These are phyloP conservation scores for Plantago coronopus DNA, from an alignment of 305 asterid species.

Conservation along the genomic window DNA sequence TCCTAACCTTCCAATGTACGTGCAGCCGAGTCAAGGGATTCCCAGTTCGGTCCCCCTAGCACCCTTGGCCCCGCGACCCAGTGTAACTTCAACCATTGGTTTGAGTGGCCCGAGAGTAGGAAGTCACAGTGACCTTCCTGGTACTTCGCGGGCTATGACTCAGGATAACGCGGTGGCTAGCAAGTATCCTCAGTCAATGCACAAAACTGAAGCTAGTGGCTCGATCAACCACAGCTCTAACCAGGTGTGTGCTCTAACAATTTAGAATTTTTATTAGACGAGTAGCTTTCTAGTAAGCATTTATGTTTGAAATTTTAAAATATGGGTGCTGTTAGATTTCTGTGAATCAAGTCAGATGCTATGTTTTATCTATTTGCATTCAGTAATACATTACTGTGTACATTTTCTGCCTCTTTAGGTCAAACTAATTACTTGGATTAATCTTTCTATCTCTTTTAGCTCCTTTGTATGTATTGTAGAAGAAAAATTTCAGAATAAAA, in stretches of 20 bases:
- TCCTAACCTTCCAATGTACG: slow-evolving; percentile 38
- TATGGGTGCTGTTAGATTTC: too few species aligned
- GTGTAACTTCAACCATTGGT: slow-evolving; percentile 35
- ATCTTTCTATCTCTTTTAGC: too few species aligned
- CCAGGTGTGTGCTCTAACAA: slow-evolving; percentile 46
- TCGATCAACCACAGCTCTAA: slow-evolving; percentile 26
- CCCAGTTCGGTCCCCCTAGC: slow-evolving; percentile 28
- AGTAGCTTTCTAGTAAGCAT: not conserved
- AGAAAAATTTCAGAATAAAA: too few species aligned
- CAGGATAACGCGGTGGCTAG: slow-evolving; percentile 25
- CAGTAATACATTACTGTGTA: not conserved
- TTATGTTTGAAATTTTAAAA: not conserved
- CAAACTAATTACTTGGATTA: too few species aligned
- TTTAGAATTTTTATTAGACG: not conserved
- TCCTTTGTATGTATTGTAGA: too few species aligned
- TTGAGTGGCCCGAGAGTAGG: slow-evolving; percentile 29
- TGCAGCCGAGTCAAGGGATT: slow-evolving; percentile 59
- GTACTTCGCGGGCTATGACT: slow-evolving; percentile 31
- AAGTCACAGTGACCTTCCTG: slow-evolving; percentile 30
- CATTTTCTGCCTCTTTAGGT: not conserved
- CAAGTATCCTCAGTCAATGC: slow-evolving; percentile 29
- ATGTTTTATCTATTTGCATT: not conserved
- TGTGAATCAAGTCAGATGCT: too few species aligned
- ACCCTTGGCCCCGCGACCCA: slow-evolving; percentile 35
- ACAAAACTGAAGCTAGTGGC: slow-evolving; percentile 37